These are phyloP conservation scores for Lactuca saligna DNA, from an alignment of 129 eudicot species.

Conservation along the genomic window DNA sequence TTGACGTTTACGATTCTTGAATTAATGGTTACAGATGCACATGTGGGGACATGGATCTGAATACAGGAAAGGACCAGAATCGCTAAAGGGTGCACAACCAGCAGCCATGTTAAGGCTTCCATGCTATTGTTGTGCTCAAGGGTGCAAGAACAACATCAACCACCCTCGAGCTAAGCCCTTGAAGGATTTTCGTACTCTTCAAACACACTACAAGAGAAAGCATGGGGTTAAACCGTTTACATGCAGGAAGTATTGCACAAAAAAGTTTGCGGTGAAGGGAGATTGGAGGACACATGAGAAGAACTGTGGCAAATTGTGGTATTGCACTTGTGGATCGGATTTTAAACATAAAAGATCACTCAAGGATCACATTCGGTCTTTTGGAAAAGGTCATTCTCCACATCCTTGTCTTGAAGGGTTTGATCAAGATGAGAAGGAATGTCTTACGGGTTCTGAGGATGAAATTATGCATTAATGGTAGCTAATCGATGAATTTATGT, in stretches of 20 bases:
- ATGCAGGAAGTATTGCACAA: constrained; percentile 80
- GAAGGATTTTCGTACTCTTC: constrained; percentile 92
- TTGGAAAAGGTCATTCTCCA: constrained; percentile 85
- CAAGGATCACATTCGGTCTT: constrained; percentile 88
- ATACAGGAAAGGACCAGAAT: constrained; percentile 84
- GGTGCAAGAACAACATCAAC: constrained; percentile 95
- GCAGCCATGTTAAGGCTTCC: constrained; percentile 95
- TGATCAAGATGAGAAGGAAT: constrained; percentile 61
- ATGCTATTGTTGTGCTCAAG: constrained; percentile 88
- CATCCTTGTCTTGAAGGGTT: constrained; percentile 63
- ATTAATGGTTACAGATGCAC: constrained; percentile 64
- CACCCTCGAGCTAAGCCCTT: constrained; percentile 94
- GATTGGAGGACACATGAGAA: constrained; percentile 98
- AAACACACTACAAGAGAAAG: constrained; percentile 94
- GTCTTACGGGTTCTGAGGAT: constrained; percentile 66
- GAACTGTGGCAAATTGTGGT: constrained; percentile 94
- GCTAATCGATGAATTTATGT: constrained; percentile 4
- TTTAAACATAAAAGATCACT: constrained; percentile 95
- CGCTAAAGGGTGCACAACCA: constrained; percentile 85
- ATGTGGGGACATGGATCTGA: constrained; percentile 99
- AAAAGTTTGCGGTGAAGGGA: constrained; percentile 88
- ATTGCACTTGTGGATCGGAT: constrained; percentile 93
- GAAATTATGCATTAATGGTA: constrained; percentile 22
- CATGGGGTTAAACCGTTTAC: constrained; percentile 77
- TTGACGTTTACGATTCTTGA: constrained; percentile 9